Base-by-base conservation (phyloP, 2,329 filamentous ascomycete genomes). In the Colletotrichum nymphaeae region DNA sequence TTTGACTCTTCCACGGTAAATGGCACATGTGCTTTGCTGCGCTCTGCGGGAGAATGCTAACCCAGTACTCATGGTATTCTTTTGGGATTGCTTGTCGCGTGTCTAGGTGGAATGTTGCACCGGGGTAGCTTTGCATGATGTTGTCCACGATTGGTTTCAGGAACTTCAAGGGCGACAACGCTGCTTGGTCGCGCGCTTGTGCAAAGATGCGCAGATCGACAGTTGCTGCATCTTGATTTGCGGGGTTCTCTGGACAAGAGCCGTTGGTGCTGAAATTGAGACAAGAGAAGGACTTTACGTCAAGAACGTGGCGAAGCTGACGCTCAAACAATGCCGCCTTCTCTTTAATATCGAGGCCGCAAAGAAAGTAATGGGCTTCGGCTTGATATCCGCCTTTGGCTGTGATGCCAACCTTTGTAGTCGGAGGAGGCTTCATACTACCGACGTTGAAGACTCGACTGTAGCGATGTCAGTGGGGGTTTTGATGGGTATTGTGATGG, bases 181-280 rank as follows among this genome's bases (percentile, higher is more conserved):
- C 81, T 19, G 83, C 81, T 32, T 81, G 78, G 19, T 72, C 78
- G 4, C 76, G 78, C 5, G 88, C 86, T 76, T 91, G 85, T 0
- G 83, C 83, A 75, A 88, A 83, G 60, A 86, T 79, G 28, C 86
- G 76, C 53, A 88, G 81, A 56, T 86, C 85, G 0, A 88, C 86
- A 0, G 87, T 89, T 1, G 86, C 86, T 0, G 82, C 82, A 30
- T 85, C 83, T 37, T 88, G 86, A n/a, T 81, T 84, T 3, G 76
- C 76, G 0, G 85, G 84, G 52, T 87, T 81, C 1, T 16, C 78
- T 0, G 82, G 78, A 2, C 68, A 81, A 42, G 74, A 83, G 62
- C 79, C 87, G 75, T 82, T 86, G 76, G 16, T 76, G 24, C 53
- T 80, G 74, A 82, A 82, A 59, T 78, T 76, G 55, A 80, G 74